Evolutionary conservation across 331 rosid species (phyloP), one percentile per base, ranked within the genome.

Genomic region (Prunus yedoensis): DNA sequence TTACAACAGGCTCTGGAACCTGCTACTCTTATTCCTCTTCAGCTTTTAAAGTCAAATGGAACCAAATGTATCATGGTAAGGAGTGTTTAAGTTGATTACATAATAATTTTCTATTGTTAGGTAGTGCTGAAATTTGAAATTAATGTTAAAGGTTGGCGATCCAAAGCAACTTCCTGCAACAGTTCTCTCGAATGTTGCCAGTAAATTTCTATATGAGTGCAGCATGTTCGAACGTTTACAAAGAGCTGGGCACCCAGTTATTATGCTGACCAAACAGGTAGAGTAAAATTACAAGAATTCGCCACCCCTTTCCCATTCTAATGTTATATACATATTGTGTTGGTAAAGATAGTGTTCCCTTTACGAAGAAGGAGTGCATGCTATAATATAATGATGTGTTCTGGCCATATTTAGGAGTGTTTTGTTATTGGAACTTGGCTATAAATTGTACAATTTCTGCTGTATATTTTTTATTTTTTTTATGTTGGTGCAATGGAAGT

Each of bases 121-220:
- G 77, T 78, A 75, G 80, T 51, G 71, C 87, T 88, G 78, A 83
- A 66, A 13, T 64, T 82, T 46, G 62, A 70, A 64, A 82, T 85
- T 83, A 59, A 77, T 10, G 49, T 65, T 74, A 68, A 81, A 94
- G 99, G 99, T 94, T 71, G 99, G 97, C 47, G 99, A 94, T 78
- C 99, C 99, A 47, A 94, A 94, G 91, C 99, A 94, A 89, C 99
- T 94, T 81, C 99, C 99, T 64, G 99, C 97, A 76, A 92, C 99
- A n/a, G 96, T 94, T 52, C 90, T 94, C 63, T 94, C 99, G 71
- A 94, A 87, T 80, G 84, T 90, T 59, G 97, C 97, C 6, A 90
- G 97, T 80, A 94, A 90, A 85, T 94, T 87, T 83, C 88, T 77
- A 14, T 94, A 83, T 66, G 85, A 86, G 79, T 94, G 99, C 81